These are phyloP conservation scores for Rhizopus delemar DNA, from an alignment of 371 early-diverging fungal species.

Conservation along the genomic window DNA sequence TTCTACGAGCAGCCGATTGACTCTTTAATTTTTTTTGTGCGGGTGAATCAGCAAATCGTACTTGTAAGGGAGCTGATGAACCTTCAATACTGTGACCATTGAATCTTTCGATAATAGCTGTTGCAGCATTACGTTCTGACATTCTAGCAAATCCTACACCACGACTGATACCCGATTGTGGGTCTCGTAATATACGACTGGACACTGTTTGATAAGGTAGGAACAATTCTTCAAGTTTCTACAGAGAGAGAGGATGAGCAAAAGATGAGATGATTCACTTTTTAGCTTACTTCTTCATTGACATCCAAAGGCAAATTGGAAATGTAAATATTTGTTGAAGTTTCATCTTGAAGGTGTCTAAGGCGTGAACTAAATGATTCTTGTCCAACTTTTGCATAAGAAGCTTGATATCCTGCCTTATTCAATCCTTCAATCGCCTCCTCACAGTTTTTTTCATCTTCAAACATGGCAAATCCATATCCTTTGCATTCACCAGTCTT, in stretches of 20 bases:
- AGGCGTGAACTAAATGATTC: slow-evolving; percentile 78
- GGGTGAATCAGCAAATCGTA: slow-evolving; percentile 82
- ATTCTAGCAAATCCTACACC: slow-evolving; percentile 88
- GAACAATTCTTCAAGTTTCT: slow-evolving; percentile 69
- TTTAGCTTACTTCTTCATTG: slow-evolving; percentile 59
- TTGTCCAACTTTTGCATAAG: slow-evolving; percentile 75
- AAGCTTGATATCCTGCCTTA: slow-evolving; percentile 67
- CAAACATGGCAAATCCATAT: slow-evolving; percentile 91
- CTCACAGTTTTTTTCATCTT: slow-evolving; percentile 65
- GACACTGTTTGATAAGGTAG: slow-evolving; percentile 68
- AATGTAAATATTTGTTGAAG: slow-evolving; percentile 81
- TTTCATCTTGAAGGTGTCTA: slow-evolving; percentile 74
- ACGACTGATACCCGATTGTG: slow-evolving; percentile 56
- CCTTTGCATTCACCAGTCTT: slow-evolving; percentile 84
- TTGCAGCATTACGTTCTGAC: slow-evolving; percentile 68
- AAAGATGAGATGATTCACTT: no score
- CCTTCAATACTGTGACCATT: slow-evolving; percentile 65
- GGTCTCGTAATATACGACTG: slow-evolving; percentile 72
- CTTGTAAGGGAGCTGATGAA: slow-evolving; percentile 68
- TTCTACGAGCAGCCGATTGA: slow-evolving; percentile 44
- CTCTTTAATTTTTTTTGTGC: slow-evolving; percentile 80
- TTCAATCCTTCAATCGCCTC: slow-evolving; percentile 73
- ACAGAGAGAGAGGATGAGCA: background rate
- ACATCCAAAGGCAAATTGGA: slow-evolving; percentile 80
- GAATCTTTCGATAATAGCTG: slow-evolving; percentile 68